Evolutionary conservation across 208 protist genomes (phyloP).

Genomic region (Naegleria lovaniensis): DNA sequence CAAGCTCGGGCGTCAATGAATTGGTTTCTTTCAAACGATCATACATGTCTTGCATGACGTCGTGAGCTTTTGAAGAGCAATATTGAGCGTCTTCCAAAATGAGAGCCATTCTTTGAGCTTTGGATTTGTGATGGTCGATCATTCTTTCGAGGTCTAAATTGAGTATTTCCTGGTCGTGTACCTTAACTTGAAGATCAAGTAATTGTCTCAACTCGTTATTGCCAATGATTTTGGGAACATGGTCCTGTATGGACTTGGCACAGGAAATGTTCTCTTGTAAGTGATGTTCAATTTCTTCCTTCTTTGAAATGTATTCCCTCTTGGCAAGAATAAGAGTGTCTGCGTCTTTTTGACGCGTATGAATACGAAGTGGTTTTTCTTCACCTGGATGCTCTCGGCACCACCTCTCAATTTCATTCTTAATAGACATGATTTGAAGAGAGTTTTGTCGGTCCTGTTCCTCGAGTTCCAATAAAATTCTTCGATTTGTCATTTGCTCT

Average conservation of each 20-base stretch:
- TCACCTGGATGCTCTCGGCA: background rate
- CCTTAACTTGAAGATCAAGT: background rate
- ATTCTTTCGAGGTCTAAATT: constrained; percentile 19
- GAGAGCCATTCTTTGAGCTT: background rate
- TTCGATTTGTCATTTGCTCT: background rate
- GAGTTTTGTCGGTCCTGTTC: constrained; percentile 2
- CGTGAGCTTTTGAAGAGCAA: background rate
- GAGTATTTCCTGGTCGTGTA: background rate
- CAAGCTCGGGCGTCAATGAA: background rate
- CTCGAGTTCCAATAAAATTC: background rate
- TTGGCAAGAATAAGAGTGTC: background rate
- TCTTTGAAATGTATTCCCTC: background rate
- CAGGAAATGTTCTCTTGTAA: background rate
- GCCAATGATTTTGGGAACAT: background rate
- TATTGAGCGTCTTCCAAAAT: background rate
- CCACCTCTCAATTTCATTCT: constrained; percentile 19
- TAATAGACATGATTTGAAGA: background rate
- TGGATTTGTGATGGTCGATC: background rate
- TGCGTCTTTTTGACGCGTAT: background rate
- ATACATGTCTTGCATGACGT: background rate
- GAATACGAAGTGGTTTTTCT: constrained; percentile 1
- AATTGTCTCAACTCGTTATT: background rate
- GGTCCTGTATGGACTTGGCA: background rate
- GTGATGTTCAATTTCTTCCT: background rate
- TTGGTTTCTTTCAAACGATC: background rate